phyloP scores from a whole-genome alignment of 345 rosid genomes.

The Pistacia integerrima region DNA sequence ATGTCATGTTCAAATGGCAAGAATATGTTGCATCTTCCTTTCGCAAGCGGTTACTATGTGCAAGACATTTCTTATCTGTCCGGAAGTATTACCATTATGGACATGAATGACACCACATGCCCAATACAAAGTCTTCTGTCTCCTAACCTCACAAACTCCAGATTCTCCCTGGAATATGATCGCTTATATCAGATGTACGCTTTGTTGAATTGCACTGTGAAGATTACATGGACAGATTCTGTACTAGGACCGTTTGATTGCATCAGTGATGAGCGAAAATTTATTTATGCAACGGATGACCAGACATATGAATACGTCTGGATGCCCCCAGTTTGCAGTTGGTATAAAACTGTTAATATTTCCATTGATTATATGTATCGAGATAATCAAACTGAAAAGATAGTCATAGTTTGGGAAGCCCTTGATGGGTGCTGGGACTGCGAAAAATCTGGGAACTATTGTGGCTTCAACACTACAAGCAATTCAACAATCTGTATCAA shows the following conservation, averaged over 20 bases:
- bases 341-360: not conserved
- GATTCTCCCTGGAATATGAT: not conserved
- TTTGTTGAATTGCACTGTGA: not conserved
- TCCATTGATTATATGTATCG: not conserved
- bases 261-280: not conserved
- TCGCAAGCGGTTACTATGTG: not conserved
- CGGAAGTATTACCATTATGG: not conserved
- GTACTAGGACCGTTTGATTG: not conserved
- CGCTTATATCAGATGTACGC: no score
- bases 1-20: not conserved
- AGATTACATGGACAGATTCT: not conserved
- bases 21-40: constrained; percentile 2
- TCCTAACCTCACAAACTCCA: not conserved
- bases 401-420: not conserved
- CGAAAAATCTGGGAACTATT: not conserved
- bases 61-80: not conserved
- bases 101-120: not conserved
- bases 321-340: not conserved
- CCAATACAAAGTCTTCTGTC: not conserved
- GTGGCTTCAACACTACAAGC: not conserved
- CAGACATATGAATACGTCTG: no score
- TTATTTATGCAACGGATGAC: not conserved
- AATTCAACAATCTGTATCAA: not conserved
- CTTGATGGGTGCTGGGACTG: constrained; percentile 1
- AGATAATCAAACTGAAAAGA: no score